Conservation (phyloP, 164 flowering plant species). For the Vitis labrusca region DNA sequence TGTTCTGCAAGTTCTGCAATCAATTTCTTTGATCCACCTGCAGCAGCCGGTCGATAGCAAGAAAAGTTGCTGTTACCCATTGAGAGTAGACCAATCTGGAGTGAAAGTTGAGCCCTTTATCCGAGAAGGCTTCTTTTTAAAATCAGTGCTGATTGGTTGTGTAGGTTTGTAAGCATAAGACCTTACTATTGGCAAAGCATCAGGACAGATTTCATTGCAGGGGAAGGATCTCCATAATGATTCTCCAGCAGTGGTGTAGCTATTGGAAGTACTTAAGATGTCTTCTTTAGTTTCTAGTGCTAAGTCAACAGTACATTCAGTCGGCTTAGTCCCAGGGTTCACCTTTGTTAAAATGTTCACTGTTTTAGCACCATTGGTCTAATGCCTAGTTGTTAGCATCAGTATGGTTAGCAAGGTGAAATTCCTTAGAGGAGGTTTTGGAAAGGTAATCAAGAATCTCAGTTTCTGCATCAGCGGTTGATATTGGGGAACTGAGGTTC, state of each 20-base stretch:
- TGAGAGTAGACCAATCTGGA: conserved; percentile 59
- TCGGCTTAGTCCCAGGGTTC: too few relatives aligned
- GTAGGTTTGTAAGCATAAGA: conserved; percentile 69
- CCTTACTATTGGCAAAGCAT: conserved; percentile 77
- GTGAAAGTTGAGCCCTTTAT: conserved; percentile 30
- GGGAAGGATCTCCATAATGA: conserved; percentile 70
- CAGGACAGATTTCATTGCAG: conserved; percentile 82
- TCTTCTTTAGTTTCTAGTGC: too few relatives aligned
- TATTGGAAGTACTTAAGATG: too few relatives aligned
- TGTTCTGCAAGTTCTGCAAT: conserved; percentile 62
- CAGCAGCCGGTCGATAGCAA: conserved; percentile 80
- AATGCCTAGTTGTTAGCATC: too few relatives aligned
- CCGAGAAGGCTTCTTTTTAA: too few relatives aligned
- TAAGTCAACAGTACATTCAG: too few relatives aligned
- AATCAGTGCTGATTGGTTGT: too few relatives aligned
- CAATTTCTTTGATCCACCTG: conserved; percentile 67
- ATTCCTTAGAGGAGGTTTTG: too few relatives aligned
- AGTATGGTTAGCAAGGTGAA: too few relatives aligned
- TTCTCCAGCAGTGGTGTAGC: conserved; percentile 69
- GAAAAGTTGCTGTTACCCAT: conserved; percentile 70
- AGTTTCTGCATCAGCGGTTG: conserved; percentile 19
- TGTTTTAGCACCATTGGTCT: too few relatives aligned
- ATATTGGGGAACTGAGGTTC: conserved; percentile 36
- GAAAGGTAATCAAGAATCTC: conserved; percentile 1
- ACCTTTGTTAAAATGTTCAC: too few relatives aligned